A percentile compares a stretch with the other conserved stretches of the same genome.
Conservation (phyloP, 192 early-diverging fungal genomes). For the Backusella circina region DNA sequence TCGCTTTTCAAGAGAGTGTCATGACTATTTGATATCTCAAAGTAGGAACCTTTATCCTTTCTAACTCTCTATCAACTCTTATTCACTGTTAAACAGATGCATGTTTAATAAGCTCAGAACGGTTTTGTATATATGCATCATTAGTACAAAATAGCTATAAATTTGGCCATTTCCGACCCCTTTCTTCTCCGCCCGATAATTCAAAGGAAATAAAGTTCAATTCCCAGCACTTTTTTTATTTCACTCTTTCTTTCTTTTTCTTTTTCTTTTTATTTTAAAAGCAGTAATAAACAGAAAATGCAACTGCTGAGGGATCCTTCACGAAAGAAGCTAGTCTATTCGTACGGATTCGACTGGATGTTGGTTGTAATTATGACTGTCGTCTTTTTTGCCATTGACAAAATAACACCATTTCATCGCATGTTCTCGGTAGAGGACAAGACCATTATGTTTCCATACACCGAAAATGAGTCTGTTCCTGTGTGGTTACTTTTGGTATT, state of each 20-base stretch:
- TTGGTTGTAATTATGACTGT: slow-evolving; percentile 53
- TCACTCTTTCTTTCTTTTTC: background rate
- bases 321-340: slow-evolving; percentile 11
- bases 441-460: slow-evolving; percentile 60
- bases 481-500: slow-evolving; percentile 32
- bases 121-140: too few relatives aligned
- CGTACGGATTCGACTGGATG: slow-evolving; percentile 35
- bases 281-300: background rate
- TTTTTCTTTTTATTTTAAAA: background rate
- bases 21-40: too few relatives aligned
- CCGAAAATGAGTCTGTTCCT: slow-evolving; percentile 40
- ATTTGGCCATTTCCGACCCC: too few relatives aligned
- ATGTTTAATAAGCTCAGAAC: too few relatives aligned
- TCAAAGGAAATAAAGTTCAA: too few relatives aligned
- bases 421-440: slow-evolving; percentile 70
- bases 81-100: too few relatives aligned
- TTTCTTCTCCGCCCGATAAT: too few relatives aligned
- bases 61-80: too few relatives aligned
- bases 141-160: too few relatives aligned
- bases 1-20: too few relatives aligned
- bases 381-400: slow-evolving; percentile 54
- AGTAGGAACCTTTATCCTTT: too few relatives aligned
- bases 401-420: slow-evolving; percentile 62
- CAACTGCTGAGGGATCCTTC: slow-evolving; percentile 8
- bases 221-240: background rate